phyloP scores from a whole-genome alignment of 495 filamentous ascomycete species.

The Penicillium longicatenatum region DNA sequence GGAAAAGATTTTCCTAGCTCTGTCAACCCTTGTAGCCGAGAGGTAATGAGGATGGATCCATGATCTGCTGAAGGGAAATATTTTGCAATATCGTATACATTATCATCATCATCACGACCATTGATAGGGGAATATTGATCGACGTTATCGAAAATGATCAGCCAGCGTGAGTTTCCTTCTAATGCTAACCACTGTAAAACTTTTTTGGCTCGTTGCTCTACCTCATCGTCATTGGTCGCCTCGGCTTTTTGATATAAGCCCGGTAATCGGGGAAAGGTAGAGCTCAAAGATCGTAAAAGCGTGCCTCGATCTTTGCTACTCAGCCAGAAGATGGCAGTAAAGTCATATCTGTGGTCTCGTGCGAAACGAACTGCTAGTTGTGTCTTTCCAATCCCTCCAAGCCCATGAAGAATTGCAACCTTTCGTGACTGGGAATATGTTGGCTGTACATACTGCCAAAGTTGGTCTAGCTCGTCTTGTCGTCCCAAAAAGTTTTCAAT shows the following conservation, averaged over 20 bases:
- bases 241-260: background rate
- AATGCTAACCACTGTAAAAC: slow-evolving; percentile 27
- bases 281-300: slow-evolving; percentile 24
- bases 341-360: slow-evolving; percentile 19
- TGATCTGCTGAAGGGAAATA: slow-evolving; percentile 41
- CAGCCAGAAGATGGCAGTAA: slow-evolving; percentile 27
- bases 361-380: too few relatives aligned
- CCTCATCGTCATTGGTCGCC: background rate
- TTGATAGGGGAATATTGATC: slow-evolving; percentile 31
- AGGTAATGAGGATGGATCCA: slow-evolving; percentile 43
- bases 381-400: too few relatives aligned
- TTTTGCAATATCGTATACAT: slow-evolving; percentile 33
- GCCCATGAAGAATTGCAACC: slow-evolving; percentile 35
- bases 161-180: slow-evolving; percentile 34
- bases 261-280: slow-evolving; percentile 16
- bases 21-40: slow-evolving; percentile 28
- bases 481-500: slow-evolving; percentile 32
- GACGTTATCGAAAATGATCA: slow-evolving; percentile 43
- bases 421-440: slow-evolving; percentile 20
- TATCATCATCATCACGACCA: slow-evolving; percentile 15
- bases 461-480: slow-evolving; percentile 24
- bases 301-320: slow-evolving; percentile 22
- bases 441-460: slow-evolving; percentile 30
- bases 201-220: slow-evolving; percentile 19
- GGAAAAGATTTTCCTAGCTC: slow-evolving; percentile 15